Percentiles rank a stretch among this genome's conserved stretches.
phyloP scores from a whole-genome alignment of 2,329 filamentous ascomycete species.

The Hirsutella rhossiliensis region DNA sequence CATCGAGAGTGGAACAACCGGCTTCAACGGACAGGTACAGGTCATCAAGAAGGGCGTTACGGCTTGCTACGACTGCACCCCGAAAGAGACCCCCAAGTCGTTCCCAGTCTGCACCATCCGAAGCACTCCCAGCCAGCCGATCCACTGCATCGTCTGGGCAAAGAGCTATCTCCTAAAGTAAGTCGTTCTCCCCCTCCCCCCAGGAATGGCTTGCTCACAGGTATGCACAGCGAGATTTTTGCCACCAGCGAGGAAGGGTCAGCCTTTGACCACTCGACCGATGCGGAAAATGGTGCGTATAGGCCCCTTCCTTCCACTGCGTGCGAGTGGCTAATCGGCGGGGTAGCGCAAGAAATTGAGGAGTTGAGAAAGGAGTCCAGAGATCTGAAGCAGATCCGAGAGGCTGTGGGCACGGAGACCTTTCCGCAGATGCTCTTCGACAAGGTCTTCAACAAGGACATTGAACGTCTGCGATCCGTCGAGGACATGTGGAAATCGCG shows the following conservation, averaged over 20 bases:
- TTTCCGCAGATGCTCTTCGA: constrained; percentile 78
- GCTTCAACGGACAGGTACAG: constrained; percentile 95
- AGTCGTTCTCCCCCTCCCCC: constrained; percentile 14
- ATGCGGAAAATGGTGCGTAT: constrained; percentile 61
- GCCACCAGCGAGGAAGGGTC: constrained; percentile 81
- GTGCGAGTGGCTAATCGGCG: background rate
- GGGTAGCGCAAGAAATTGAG: constrained; percentile 60
- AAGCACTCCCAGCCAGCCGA: constrained; percentile 89
- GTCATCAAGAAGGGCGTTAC: constrained; percentile 87
- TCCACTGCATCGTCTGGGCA: constrained; percentile 97
- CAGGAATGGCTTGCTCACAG: background rate
- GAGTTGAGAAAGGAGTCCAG: constrained; percentile 76
- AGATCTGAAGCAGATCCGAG: constrained; percentile 71
- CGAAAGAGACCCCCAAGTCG: constrained; percentile 81
- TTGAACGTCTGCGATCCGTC: constrained; percentile 71
- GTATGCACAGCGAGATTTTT: constrained; percentile 55
- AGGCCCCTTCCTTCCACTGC: too few species aligned
- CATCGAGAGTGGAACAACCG: constrained; percentile 93
- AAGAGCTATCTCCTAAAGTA: constrained; percentile 87
- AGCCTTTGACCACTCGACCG: constrained; percentile 65
- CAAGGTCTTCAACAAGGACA: constrained; percentile 83
- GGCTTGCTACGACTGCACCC: constrained; percentile 91
- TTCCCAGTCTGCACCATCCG: constrained; percentile 96
- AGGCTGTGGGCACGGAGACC: constrained; percentile 63
- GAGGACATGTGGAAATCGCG: constrained; percentile 94